Percentiles rank a stretch among this genome's conserved stretches.
Evolutionary conservation across 2,329 filamentous ascomycete species (phyloP).

Genomic region (Botrytis fragariae): DNA sequence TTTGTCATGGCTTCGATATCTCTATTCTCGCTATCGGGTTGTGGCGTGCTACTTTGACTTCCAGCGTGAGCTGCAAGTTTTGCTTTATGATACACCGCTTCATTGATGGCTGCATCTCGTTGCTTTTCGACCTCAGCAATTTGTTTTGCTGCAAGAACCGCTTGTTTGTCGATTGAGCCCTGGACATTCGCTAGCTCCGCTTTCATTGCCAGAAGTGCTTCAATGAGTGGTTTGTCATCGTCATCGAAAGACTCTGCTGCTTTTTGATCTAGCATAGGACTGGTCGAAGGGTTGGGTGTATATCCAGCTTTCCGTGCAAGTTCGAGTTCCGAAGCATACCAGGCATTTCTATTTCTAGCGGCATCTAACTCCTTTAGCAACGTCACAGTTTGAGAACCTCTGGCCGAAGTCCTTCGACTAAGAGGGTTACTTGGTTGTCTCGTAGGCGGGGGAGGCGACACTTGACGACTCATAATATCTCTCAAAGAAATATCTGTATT

Average conservation of each 20-base stretch:
- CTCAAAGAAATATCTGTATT: constrained; percentile 54
- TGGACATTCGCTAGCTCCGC: constrained; percentile 88
- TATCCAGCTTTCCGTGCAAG: constrained; percentile 90
- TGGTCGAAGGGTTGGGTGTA: constrained; percentile 65
- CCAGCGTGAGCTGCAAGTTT: constrained; percentile 78
- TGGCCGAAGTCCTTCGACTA: constrained; percentile 56
- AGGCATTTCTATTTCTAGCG: constrained; percentile 83
- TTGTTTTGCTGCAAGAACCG: constrained; percentile 77
- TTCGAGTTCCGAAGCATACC: constrained; percentile 94
- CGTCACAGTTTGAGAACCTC: constrained; percentile 61
- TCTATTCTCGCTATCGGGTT: constrained; percentile 54
- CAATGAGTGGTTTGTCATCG: constrained; percentile 86
- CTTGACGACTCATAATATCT: constrained; percentile 45
- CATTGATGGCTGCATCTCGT: constrained; percentile 87
- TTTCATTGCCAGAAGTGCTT: constrained; percentile 89
- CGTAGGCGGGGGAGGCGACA: constrained; percentile 58
- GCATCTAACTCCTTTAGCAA: constrained; percentile 84
- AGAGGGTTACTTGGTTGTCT: constrained; percentile 60
- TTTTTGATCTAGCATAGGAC: constrained; percentile 72
- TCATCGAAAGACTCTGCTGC: constrained; percentile 80
- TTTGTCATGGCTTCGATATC: constrained; percentile 57
- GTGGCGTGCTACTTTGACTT: constrained; percentile 61
- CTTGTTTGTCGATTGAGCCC: constrained; percentile 83
- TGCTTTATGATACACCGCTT: constrained; percentile 92
- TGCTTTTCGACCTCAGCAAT: constrained; percentile 95